Base-by-base conservation (phyloP, 176 grass and related monocot species). In the Aegilops tauschii region DNA sequence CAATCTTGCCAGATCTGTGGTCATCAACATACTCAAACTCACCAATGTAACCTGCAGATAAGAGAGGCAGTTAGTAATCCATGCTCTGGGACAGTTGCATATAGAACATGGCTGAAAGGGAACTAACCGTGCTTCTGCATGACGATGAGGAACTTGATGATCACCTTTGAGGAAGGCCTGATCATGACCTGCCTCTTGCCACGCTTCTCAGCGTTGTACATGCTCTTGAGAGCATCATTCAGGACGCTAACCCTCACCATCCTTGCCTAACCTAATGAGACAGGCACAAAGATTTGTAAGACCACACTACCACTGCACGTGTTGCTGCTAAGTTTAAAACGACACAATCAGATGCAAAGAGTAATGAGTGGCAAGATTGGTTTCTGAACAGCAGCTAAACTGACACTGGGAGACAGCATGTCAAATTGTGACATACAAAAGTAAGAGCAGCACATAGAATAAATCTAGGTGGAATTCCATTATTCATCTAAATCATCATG, bases 161-260 rank as follows among this genome's bases (percentile, higher is more conserved):
- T 88, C 31, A 88, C 86, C 71, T 88, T 88, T 3, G 86, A 88
- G 13, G 86, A 88, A 5, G 86, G 80, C 42, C 86, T 82, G 49
- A 88, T 88, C 71, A 88, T 77, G 12, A 78, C 86, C 80, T 88
- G 86, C 62, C 86, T 64, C 86, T 88, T 88, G 30, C 86, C 86
- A 76, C 86, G 86, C 80, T 88, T 88, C 47, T 88, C 86, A 45
- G 86, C 86, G 23, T 88, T 88, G 70, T 88, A 88, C 86, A 88
- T 88, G 72, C 80, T 83, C 63, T 88, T 88, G 71, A 88, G 86
- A 59, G 86, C 86, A 68, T 88, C 86, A 40, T 88, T 88, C 61
- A 88, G 72, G 17, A 88, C 86, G 20, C 86, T 88, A 9, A 88
- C 72, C 73, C 86, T 88, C 86, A 88, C 86, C 86, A 88, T 88